A percentile compares a stretch with the other conserved stretches of the same genome.
These are phyloP conservation scores for Trifolium pratense DNA, from an alignment of 306 rosid species.

Conservation along the genomic window DNA sequence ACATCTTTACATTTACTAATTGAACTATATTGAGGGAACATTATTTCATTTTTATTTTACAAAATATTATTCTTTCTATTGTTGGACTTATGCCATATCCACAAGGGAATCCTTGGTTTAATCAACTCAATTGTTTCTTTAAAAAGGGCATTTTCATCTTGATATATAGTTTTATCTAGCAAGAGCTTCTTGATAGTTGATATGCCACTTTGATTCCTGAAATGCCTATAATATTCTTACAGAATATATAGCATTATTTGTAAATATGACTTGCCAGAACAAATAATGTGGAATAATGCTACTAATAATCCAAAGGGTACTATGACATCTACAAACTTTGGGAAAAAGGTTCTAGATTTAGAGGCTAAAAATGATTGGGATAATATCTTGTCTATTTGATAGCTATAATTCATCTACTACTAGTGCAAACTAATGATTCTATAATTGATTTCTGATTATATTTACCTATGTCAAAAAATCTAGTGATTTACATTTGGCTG, in stretches of 20 bases:
- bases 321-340: background rate
- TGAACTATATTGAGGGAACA: no score
- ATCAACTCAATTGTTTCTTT: background rate
- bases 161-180: background rate
- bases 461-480: background rate
- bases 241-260: slow-evolving; percentile 4
- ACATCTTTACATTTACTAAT: no score
- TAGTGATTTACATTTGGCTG: no score
- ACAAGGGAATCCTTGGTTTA: slow-evolving; percentile 11
- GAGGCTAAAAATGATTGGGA: slow-evolving; percentile 22
- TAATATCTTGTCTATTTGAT: background rate
- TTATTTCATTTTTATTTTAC: background rate
- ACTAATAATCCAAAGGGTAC: background rate
- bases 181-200: slow-evolving; percentile 2
- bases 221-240: slow-evolving; percentile 10
- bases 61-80: background rate
- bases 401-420: slow-evolving; percentile 12
- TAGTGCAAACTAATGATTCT: slow-evolving; percentile 1
- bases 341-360: background rate
- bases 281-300: slow-evolving; percentile 9
- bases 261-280: background rate
- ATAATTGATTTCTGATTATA: background rate
- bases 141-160: background rate
- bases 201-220: background rate
- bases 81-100: background rate